Evolutionary conservation across 2,329 filamentous ascomycete species (phyloP).

Genomic region (Diplodia intermedia): DNA sequence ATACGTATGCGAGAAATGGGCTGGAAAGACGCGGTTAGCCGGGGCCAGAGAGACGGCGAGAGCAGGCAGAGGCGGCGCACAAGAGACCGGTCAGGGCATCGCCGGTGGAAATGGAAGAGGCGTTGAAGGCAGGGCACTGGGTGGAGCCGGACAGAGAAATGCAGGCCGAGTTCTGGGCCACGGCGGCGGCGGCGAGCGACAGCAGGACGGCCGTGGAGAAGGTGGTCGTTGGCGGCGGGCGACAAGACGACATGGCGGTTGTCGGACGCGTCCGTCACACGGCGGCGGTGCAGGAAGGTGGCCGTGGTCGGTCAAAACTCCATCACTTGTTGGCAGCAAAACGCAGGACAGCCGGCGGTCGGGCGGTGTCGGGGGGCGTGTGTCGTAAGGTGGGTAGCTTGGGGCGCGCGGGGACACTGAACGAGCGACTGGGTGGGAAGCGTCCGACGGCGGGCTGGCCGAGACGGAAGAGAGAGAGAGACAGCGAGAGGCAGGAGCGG

Average conservation of each 20-base stretch:
- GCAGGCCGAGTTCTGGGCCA: constrained; percentile 49
- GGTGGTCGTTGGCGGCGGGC: not conserved
- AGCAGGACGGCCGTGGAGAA: constrained; percentile 8
- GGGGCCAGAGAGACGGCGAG: too few species aligned
- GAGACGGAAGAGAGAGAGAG: constrained; percentile 7
- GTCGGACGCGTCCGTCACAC: constrained; percentile 22
- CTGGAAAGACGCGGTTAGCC: constrained; percentile 55
- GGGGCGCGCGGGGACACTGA: constrained; percentile 19
- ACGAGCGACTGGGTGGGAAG: constrained; percentile 28
- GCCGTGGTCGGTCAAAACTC: constrained; percentile 22
- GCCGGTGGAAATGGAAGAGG: constrained; percentile 73
- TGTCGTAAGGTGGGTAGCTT: not conserved
- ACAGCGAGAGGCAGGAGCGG: constrained; percentile 25
- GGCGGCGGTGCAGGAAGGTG: constrained; percentile 19
- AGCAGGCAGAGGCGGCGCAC: constrained; percentile 52
- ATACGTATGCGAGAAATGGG: constrained; percentile 84
- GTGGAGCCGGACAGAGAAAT: constrained; percentile 75
- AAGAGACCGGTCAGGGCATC: constrained; percentile 65
- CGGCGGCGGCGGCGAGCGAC: constrained; percentile 15
- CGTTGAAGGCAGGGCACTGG: constrained; percentile 74
- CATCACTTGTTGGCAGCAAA: constrained; percentile 4
- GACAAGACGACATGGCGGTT: constrained; percentile 9
- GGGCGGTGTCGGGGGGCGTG: not conserved
- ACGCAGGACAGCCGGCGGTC: constrained; percentile 15
- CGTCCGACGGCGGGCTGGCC: constrained; percentile 27